phyloP scores from a whole-genome alignment of 441 rosid species.

The Geranium incanum region DNA sequence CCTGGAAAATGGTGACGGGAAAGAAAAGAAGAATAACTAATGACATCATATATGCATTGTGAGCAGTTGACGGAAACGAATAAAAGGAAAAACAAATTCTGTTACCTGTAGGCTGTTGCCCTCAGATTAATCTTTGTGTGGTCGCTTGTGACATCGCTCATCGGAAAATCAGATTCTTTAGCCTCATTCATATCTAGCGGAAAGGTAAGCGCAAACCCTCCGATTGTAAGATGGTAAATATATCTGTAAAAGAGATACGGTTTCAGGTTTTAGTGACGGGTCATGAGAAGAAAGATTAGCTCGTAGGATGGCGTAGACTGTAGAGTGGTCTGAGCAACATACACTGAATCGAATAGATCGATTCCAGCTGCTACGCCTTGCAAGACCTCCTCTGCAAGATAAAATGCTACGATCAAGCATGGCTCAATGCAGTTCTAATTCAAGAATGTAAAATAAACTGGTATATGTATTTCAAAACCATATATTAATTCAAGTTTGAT shows the following conservation, averaged over 20 bases:
- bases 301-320: not conserved
- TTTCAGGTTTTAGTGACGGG: not conserved
- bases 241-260: conserved; percentile 36
- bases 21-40: not conserved
- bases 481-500: not conserved
- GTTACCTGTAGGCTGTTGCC: conserved; percentile 53
- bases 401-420: not conserved
- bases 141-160: conserved; percentile 31
- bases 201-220: conserved; percentile 62
- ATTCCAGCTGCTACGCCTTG: conserved; percentile 69
- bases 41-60: no score
- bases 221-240: conserved; percentile 55
- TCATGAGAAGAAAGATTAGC: not conserved
- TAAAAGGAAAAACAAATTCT: not conserved
- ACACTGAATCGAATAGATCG: conserved; percentile 62
- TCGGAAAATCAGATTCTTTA: conserved; percentile 14
- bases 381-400: conserved; percentile 58
- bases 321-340: conserved; percentile 20
- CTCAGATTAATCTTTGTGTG: conserved; percentile 50
- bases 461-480: not conserved
- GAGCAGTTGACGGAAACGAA: not conserved
- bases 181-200: conserved; percentile 31
- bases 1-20: conserved; percentile 29
- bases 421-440: not conserved
- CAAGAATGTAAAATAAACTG: not conserved